Evolutionary conservation across 129 eudicot species (phyloP), one percentile per base, ranked within the genome.

Genomic region (Centrapalus pauciflorus): DNA sequence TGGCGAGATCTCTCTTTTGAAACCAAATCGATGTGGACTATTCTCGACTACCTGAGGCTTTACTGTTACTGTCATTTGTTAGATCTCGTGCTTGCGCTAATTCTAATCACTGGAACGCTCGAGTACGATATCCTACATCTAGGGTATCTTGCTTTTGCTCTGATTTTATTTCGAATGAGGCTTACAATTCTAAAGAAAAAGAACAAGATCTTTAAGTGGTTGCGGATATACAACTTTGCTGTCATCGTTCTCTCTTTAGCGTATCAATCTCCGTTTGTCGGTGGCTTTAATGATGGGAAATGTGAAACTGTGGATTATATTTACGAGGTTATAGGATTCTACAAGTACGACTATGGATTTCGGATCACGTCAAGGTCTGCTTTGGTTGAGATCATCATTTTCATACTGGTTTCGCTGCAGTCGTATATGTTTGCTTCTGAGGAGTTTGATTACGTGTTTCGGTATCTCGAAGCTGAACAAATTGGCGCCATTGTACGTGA

Each of bases 1-100:
- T 69, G 78, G 74, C 78, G 80, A 13, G 83, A 82, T 65, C 70
- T 82, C 28, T 82, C 86, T 0, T 77, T 82, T 60, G 86, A 82
- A 64, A 82, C 86, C 5, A 82, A 82, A 70, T 73, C 80, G 69
- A 77, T 82, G 86, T 82, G 86, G 86, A 77, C 86, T 19, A 19
- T 75, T 60, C 70, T 82, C 8, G 86, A 82, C 64, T 69, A 82
- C 49, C 34, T 77, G 62, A 60, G 83, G 66, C 77, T 82, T 28
- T 82, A 82, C 57, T 69, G 86, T 64, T 82, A 82, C 45, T 82
- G 86, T 46, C 86, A 74, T 60, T 65, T 82, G 68, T 20, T 82
- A 66, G 83, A 82, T 70, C 86, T 82, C 38, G 86, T 82, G 52
- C 83, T 82, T 33, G 83, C 83, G 23, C 59, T 82, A 64, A 74